Conservation (phyloP, 2,329 filamentous ascomycete species). For the Rhinocladiella mackenziei region DNA sequence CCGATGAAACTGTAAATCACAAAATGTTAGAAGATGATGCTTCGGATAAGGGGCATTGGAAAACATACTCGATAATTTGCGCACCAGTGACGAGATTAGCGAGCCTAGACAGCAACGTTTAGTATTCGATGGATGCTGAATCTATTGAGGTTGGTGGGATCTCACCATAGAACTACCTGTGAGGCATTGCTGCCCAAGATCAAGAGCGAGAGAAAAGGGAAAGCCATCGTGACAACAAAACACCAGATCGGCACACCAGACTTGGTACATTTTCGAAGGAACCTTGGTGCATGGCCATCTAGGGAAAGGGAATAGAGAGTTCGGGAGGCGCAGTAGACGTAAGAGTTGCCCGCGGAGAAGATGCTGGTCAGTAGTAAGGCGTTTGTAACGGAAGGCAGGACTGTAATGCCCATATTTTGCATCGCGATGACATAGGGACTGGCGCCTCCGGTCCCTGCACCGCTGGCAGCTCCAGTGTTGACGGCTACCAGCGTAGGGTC, state of each 20-base stretch:
- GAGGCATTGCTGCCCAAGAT: background rate
- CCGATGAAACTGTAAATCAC: too few relatives aligned
- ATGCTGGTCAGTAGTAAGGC: constrained; percentile 53
- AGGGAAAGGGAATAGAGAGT: constrained; percentile 52
- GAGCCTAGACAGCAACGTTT: too few relatives aligned
- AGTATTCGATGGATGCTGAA: too few relatives aligned
- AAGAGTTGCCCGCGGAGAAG: constrained; percentile 56
- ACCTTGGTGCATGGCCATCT: constrained; percentile 51
- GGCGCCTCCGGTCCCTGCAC: constrained; percentile 47
- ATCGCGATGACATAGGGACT: constrained; percentile 63
- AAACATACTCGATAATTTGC: too few relatives aligned
- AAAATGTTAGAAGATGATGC: too few relatives aligned
- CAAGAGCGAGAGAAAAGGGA: background rate
- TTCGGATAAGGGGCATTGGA: too few relatives aligned
- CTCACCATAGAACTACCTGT: background rate
- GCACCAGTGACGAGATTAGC: too few relatives aligned
- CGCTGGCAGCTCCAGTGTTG: constrained; percentile 36
- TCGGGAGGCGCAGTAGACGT: constrained; percentile 53
- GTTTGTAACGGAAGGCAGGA: constrained; percentile 57
- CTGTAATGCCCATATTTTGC: constrained; percentile 50
- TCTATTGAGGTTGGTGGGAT: too few relatives aligned
- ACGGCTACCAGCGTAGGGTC: constrained; percentile 56
- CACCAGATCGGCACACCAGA: background rate
- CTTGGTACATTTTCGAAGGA: background rate
- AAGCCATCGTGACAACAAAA: background rate